A percentile compares a stretch with the other conserved stretches of the same genome.
Conservation (phyloP, 768 basidiomycete species). For the Flagelloscypha sp. region DNA sequence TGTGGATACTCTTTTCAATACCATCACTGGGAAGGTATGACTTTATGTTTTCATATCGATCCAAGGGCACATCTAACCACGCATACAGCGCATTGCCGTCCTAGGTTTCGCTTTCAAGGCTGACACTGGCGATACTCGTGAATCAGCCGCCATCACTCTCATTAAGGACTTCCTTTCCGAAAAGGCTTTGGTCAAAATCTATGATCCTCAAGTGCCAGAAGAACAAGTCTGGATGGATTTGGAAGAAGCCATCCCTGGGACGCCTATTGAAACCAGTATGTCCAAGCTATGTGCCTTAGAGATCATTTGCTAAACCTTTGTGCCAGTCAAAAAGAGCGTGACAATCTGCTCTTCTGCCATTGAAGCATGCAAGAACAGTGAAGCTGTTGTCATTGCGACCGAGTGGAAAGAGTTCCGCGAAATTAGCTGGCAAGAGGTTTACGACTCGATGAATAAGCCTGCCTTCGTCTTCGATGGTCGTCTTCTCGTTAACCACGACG, state of each 20-base stretch:
- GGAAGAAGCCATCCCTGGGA: constrained; percentile 55
- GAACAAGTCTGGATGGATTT: constrained; percentile 85
- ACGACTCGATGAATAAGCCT: constrained; percentile 91
- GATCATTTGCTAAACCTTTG: background rate
- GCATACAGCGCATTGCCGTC: constrained; percentile 75
- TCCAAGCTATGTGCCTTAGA: constrained; percentile 3
- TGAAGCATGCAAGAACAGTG: constrained; percentile 82
- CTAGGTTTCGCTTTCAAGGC: constrained; percentile 99
- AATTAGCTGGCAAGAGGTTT: constrained; percentile 85
- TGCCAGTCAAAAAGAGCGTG: constrained; percentile 79
- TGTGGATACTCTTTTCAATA: constrained; percentile 97
- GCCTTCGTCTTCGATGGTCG: constrained; percentile 96
- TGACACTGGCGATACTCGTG: constrained; percentile 98
- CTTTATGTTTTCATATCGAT: background rate
- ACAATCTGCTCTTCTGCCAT: constrained; percentile 68
- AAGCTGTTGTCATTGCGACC: constrained; percentile 92
- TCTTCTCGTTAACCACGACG: constrained; percentile 73
- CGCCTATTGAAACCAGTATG: constrained; percentile 62
- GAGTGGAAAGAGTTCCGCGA: constrained; percentile 97
- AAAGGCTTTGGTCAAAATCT: constrained; percentile 78
- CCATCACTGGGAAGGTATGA: constrained; percentile 85
- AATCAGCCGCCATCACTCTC: constrained; percentile 91
- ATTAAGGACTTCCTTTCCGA: constrained; percentile 91
- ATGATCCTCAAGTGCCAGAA: constrained; percentile 84
- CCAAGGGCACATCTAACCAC: constrained; percentile 1